These are phyloP conservation scores for Chalaropsis thielavioides DNA, from an alignment of 2,329 filamentous ascomycete species.

Conservation along the genomic window DNA sequence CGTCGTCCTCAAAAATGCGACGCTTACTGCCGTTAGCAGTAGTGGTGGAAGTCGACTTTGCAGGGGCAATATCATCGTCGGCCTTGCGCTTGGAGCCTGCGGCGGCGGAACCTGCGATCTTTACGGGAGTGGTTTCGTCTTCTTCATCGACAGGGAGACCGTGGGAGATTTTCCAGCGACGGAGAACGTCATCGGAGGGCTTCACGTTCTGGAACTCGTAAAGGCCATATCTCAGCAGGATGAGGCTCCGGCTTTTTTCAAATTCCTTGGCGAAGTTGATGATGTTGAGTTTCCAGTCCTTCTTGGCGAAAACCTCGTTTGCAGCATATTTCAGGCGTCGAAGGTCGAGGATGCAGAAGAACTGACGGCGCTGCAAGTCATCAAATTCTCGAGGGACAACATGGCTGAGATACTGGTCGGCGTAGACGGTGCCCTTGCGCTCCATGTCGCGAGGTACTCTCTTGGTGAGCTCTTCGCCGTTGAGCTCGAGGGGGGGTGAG, in stretches of 20 bases:
- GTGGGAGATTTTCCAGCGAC: constrained; percentile 43
- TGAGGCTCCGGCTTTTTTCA: constrained; percentile 47
- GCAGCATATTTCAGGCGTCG: constrained; percentile 47
- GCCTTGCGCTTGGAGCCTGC: constrained; percentile 41
- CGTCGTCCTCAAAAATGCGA: constrained; percentile 30
- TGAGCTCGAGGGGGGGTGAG: constrained; percentile 41
- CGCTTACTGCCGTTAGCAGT: constrained; percentile 34
- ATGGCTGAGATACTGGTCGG: constrained; percentile 43
- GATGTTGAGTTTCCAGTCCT: constrained; percentile 49
- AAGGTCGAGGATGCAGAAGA: constrained; percentile 48
- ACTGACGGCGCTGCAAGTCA: constrained; percentile 45
- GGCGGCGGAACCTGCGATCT: constrained; percentile 23
- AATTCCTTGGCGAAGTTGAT: constrained; percentile 50
- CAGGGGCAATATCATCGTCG: constrained; percentile 33
- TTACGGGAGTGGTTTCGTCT: constrained; percentile 23
- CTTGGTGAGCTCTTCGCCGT: constrained; percentile 39
- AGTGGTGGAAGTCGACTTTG: constrained; percentile 23
- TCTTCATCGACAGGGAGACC: constrained; percentile 34
- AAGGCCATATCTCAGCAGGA: constrained; percentile 45
- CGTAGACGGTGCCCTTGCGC: constrained; percentile 41
- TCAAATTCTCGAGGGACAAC: constrained; percentile 43
- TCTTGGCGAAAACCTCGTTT: constrained; percentile 44
- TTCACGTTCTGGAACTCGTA: constrained; percentile 50
- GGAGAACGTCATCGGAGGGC: constrained; percentile 41
- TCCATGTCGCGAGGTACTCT: constrained; percentile 40